These are phyloP conservation scores for Rubroboletus pulcherrimus DNA, from an alignment of 768 basidiomycete genomes.

Conservation along the genomic window DNA sequence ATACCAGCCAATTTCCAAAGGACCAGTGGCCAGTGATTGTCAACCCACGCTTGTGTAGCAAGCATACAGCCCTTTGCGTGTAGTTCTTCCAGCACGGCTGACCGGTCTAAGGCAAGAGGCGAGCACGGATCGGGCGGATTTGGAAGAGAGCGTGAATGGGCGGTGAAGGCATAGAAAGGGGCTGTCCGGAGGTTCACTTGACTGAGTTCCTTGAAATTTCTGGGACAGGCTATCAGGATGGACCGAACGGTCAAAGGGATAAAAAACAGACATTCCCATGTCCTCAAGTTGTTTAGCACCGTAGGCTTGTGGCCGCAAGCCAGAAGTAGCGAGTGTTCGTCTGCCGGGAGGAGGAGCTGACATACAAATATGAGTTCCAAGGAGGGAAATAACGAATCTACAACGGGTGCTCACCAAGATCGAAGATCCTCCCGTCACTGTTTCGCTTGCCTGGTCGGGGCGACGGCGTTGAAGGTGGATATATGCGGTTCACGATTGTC, in stretches of 20 bases:
- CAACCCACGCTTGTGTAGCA: constrained; percentile 77
- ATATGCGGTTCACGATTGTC: constrained; percentile 13
- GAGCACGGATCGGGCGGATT: constrained; percentile 16
- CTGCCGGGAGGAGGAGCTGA: constrained; percentile 37
- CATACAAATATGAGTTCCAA: not conserved
- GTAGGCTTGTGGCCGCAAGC: constrained; percentile 48
- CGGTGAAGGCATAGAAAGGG: constrained; percentile 57
- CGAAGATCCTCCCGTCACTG: constrained; percentile 28
- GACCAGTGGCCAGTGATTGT: constrained; percentile 87
- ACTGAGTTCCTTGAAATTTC: constrained; percentile 47
- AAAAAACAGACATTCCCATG: constrained; percentile 48
- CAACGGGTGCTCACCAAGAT: constrained; percentile 38
- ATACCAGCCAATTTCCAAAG: constrained; percentile 95
- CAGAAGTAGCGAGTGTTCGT: constrained; percentile 44
- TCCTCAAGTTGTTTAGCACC: constrained; percentile 40
- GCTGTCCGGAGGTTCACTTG: constrained; percentile 56
- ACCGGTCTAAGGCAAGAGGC: constrained; percentile 40
- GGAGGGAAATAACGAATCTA: not conserved
- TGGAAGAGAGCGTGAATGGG: constrained; percentile 31
- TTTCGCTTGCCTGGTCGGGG: constrained; percentile 7
- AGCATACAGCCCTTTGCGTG: constrained; percentile 57
- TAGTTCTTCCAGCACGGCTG: constrained; percentile 54
- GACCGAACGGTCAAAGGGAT: not conserved
- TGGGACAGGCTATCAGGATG: constrained; percentile 24
- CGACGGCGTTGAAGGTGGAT: constrained; percentile 21